Percentiles rank a stretch among this genome's conserved stretches.
Conservation (phyloP, 257 asterid genomes). For the Solanum chaucha region DNA sequence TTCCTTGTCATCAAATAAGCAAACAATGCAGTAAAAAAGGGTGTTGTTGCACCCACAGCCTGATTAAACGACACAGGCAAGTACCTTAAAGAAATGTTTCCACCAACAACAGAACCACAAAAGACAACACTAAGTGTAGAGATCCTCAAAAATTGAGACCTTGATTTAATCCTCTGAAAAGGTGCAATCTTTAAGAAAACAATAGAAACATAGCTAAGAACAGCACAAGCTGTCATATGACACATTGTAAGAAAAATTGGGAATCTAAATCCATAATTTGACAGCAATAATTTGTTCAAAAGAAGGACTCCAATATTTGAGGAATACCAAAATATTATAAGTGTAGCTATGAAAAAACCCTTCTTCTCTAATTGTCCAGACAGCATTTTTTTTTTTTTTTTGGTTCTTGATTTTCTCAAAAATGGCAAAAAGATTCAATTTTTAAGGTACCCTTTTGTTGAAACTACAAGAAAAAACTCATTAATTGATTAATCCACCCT, state of each 20-base stretch:
- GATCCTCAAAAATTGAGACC: slow-evolving; percentile 65
- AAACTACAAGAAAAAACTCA: neutral
- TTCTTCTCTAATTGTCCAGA: neutral
- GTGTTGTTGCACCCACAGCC: slow-evolving; percentile 90
- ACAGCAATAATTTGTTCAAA: slow-evolving; percentile 59
- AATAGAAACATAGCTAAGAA: slow-evolving; percentile 74
- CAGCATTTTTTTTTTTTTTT: neutral
- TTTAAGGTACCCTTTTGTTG: neutral
- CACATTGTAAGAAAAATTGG: slow-evolving; percentile 82
- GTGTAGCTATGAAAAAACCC: slow-evolving; percentile 36
- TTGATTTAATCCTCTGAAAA: slow-evolving; percentile 61
- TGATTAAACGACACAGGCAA: slow-evolving; percentile 71
- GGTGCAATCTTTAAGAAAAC: slow-evolving; percentile 73
- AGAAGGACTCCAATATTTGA: slow-evolving; percentile 88
- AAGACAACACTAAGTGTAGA: slow-evolving; percentile 65
- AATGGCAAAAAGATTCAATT: neutral
- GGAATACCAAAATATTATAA: slow-evolving; percentile 59
- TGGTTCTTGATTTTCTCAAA: neutral
- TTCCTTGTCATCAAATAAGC: slow-evolving; percentile 60
- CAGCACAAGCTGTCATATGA: slow-evolving; percentile 81
- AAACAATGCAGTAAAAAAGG: slow-evolving; percentile 74
- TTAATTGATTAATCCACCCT: neutral
- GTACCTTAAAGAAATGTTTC: slow-evolving; percentile 66
- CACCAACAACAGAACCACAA: slow-evolving; percentile 83
- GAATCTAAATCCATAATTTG: slow-evolving; percentile 74